These are phyloP conservation scores for Przewalskia tangutica DNA, from an alignment of 257 asterid species.

Conservation along the genomic window DNA sequence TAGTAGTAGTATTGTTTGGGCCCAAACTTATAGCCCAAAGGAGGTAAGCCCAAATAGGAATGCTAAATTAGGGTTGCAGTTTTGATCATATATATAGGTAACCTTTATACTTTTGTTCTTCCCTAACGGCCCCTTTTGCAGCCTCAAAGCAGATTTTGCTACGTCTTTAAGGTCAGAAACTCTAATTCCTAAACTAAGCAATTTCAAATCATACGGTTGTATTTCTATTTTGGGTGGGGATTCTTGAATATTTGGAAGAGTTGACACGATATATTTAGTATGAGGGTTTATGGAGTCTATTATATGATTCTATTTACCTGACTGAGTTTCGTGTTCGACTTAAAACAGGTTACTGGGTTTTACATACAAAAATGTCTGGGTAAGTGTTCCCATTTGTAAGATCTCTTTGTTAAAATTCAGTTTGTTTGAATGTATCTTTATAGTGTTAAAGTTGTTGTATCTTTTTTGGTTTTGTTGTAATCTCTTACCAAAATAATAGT, in stretches of 20 bases:
- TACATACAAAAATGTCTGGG: constrained; percentile 1
- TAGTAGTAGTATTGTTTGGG: neutral
- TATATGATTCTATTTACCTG: constrained; percentile 6
- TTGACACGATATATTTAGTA: constrained; percentile 6
- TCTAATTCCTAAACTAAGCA: neutral
- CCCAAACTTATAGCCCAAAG: neutral
- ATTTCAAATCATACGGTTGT: too few species aligned
- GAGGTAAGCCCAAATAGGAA: neutral
- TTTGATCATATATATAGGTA: neutral
- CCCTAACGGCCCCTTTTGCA: neutral
- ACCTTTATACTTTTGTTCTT: neutral
- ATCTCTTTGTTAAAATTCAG: neutral
- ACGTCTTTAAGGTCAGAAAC: neutral
- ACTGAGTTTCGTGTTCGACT: constrained; percentile 8
- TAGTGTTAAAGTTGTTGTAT: neutral
- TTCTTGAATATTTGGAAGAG: neutral
- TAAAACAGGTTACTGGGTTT: constrained; percentile 1
- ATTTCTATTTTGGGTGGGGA: neutral
- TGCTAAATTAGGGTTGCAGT: neutral
- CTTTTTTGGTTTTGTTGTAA: neutral
- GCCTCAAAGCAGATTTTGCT: neutral
- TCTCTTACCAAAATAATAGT: too few species aligned
- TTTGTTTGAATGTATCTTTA: neutral
- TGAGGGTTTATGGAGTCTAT: constrained; percentile 6
- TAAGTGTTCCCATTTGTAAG: neutral